Evolutionary conservation across 78 protist genomes (phyloP), one percentile per base, ranked within the genome.

Genomic region (Salpingoeca rosetta): DNA sequence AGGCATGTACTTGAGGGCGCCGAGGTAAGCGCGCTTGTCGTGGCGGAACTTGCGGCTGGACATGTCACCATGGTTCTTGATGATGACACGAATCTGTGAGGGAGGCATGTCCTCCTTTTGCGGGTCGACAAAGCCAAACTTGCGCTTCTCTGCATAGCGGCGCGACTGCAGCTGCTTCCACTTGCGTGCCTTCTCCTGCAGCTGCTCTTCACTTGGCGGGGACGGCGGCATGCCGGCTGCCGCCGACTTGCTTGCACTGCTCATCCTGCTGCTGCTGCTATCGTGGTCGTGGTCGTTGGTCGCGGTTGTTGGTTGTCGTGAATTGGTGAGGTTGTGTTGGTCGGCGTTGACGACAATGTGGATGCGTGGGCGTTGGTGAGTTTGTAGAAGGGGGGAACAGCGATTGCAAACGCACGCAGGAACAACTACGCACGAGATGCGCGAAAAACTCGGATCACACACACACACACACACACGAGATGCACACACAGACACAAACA

Each of bases 21-120:
- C 99, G 37, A 99, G 92, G 76, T 97, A 97, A 35, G 98, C 97
- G 35, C 99, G 94, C 86, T 97, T 96, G 88, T 98, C 99, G 65
- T 96, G 94, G 24, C 95, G 83, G 88, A 93, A 98, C 88, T 82
- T 88, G n/a, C 82, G 65, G 38, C 41, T 84, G 36, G 96, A 87
- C 98, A 99, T 93, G 84, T 99, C 99, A 11, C 99, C 99, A 91
- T 97, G 99, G 85, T 96, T 99, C 82, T 93, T 93, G 81, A 99
- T 89, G 44, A 98, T 95, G 94, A 94, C 96, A 65, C 99, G 93
- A 11, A 99, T 43, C 75, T 96, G 97, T 87, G 97, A 98, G 1
- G 99, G 96, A 3, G 99, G 99, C 96, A 96, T 88, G 57, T 95
- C 90, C 65, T 85, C 94, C 57, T 97, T 97, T 65, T 90, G 94